phyloP scores from a whole-genome alignment of 257 asterid species.

The Fraxinus excelsior region DNA sequence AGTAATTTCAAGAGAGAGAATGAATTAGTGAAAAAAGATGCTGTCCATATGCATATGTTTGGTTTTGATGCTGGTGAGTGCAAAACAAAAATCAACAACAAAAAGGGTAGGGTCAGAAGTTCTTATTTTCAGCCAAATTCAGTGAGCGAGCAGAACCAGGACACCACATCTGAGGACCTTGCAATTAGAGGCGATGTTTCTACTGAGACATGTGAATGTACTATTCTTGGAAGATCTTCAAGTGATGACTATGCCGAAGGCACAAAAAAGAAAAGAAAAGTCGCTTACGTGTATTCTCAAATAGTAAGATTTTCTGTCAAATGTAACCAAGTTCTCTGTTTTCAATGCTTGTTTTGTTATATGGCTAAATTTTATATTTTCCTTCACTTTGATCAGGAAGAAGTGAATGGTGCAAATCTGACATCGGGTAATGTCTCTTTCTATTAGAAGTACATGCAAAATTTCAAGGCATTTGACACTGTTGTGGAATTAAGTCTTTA shows the following conservation, averaged over 20 bases:
- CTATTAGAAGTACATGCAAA: neutral
- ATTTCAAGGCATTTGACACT: neutral
- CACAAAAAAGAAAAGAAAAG: slow-evolving; percentile 54
- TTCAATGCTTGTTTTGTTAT: slow-evolving; percentile 1
- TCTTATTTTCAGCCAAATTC: slow-evolving; percentile 37
- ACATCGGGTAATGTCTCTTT: slow-evolving; percentile 38
- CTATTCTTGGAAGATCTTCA: slow-evolving; percentile 31
- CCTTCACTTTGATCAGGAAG: slow-evolving; percentile 42
- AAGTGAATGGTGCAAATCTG: slow-evolving; percentile 29
- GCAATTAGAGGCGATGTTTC: slow-evolving; percentile 19
- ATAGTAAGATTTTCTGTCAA: slow-evolving; percentile 46
- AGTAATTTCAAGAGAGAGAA: slow-evolving; percentile 28
- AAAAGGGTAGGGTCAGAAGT: slow-evolving; percentile 38
- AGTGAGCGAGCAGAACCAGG: slow-evolving; percentile 29
- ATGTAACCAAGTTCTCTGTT: neutral
- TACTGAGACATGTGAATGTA: slow-evolving; percentile 29
- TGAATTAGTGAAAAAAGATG: slow-evolving; percentile 27
- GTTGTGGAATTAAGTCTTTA: neutral
- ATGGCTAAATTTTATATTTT: slow-evolving; percentile 15
- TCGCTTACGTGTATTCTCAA: slow-evolving; percentile 36
- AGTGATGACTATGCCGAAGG: slow-evolving; percentile 31
- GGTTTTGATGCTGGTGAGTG: slow-evolving; percentile 31
- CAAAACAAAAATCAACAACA: slow-evolving; percentile 29
- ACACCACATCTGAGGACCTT: slow-evolving; percentile 31
- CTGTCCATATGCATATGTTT: slow-evolving; percentile 15